Evolutionary conservation across 179 eudicot species (phyloP), one percentile per base, ranked within the genome.

Genomic region (Spergularia azorica): DNA sequence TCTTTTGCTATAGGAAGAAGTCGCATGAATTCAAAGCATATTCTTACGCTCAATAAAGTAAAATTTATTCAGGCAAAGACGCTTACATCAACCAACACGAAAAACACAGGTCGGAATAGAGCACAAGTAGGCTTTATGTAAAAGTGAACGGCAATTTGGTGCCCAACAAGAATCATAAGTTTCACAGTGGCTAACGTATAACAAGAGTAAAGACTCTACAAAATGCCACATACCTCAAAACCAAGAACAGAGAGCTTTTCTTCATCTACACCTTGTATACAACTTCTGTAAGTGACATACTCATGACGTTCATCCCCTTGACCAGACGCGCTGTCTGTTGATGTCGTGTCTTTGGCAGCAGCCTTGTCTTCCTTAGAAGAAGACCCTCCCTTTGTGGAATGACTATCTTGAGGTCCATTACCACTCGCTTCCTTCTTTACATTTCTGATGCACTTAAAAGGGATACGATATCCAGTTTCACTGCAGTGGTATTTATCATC

Each of bases 401-500:
- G 83, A 65, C 76, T 75, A 61, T 84, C 85, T 65, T 76, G 74
- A 71, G 71, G 63, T 66, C 78, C 81, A 68, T 80, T 13, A 15
- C 50, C 78, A 68, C 83, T 76, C 66, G 65, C 70, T 71, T 83
- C 83, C 59, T 84, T 86, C 41, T 85, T 63, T 54, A 50, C 82
- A 84, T 79, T 52, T 79, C 75, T 79, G 66, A 62, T 70, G 75
- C 98, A 95, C 80, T 86, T 88, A 51, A 91, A 80, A 80, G 95
- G 98, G 51, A 95, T 91, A 68, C 97, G 97, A 71, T 92, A 92
- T 75, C 96, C 98, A 86, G 98, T 95, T 88, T 95, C 98, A 86
- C 96, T 89, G 87, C 96, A 91, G 63, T 93, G 90, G 71, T 88
- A 95, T 17, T 90, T 92, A 71, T 85, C 90, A 71, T 91, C 92